Evolutionary conservation across 2,329 filamentous ascomycete species (phyloP).

Genomic region (Ophiostoma sp.): DNA sequence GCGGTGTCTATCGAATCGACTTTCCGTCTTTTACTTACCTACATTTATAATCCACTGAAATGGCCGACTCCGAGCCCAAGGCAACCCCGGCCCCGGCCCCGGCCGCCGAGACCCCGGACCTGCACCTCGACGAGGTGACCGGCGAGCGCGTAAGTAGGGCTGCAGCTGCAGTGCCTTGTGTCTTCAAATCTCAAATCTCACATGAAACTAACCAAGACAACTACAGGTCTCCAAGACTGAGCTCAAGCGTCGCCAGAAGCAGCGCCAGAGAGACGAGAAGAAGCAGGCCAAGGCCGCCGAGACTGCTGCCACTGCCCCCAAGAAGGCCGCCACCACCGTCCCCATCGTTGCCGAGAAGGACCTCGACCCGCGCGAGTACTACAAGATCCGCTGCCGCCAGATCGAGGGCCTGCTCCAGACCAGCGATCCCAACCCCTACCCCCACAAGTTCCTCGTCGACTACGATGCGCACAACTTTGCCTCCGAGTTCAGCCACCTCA

Average conservation of each 20-base stretch:
- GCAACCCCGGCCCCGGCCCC: constrained; percentile 18
- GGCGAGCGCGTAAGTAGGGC: constrained; percentile 55
- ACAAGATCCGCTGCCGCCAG: constrained; percentile 84
- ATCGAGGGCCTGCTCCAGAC: constrained; percentile 65
- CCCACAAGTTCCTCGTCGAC: constrained; percentile 86
- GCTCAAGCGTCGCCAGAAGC: constrained; percentile 94
- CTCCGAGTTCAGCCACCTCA: constrained; percentile 70
- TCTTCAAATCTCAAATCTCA: not conserved
- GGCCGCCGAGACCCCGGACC: constrained; percentile 37
- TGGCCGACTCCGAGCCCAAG: constrained; percentile 26
- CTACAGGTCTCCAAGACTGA: constrained; percentile 65
- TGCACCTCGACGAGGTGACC: constrained; percentile 86
- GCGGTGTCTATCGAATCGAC: not conserved
- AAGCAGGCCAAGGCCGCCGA: constrained; percentile 79
- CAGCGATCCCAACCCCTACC: constrained; percentile 77
- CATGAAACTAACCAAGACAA: not conserved
- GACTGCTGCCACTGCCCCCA: constrained; percentile 47
- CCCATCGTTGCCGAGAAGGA: constrained; percentile 53
- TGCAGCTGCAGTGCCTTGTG: not conserved
- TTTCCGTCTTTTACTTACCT: not conserved
- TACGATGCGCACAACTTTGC: constrained; percentile 78
- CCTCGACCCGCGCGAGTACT: constrained; percentile 65
- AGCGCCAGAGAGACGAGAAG: constrained; percentile 76
- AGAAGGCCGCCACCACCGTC: constrained; percentile 51
- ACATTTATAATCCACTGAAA: constrained; percentile 5